These are phyloP conservation scores for Sporisorium scitamineum DNA, from an alignment of 1,284 basidiomycete species.

Conservation along the genomic window DNA sequence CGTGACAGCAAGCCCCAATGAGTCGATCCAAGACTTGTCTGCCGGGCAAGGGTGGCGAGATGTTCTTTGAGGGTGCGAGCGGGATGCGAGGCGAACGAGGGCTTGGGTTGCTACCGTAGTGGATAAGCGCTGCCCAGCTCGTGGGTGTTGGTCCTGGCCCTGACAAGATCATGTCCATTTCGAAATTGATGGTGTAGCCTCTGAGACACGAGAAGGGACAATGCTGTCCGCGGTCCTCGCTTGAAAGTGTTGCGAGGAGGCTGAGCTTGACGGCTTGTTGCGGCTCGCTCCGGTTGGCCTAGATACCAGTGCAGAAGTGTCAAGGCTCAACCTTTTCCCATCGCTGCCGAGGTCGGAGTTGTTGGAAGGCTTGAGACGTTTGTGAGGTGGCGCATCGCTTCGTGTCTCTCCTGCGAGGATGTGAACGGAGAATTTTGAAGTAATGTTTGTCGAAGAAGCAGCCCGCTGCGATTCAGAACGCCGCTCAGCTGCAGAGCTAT, in stretches of 20 bases:
- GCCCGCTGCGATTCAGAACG: not conserved
- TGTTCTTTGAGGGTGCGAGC: not conserved
- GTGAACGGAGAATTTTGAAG: conserved; percentile 3
- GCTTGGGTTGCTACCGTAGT: not conserved
- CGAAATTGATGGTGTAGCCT: conserved; percentile 1
- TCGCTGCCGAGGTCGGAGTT: not conserved
- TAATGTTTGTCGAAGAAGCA: not conserved
- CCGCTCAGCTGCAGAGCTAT: not conserved
- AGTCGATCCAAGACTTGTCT: conserved; percentile 17
- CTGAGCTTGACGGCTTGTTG: not conserved
- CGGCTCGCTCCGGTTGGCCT: not conserved
- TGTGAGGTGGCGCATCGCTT: not conserved
- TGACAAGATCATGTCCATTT: not conserved
- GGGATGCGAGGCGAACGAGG: not conserved
- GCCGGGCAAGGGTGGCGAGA: conserved; percentile 6
- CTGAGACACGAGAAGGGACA: not conserved
- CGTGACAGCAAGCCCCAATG: conserved; percentile 13
- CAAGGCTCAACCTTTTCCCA: not conserved
- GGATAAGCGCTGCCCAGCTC: conserved; percentile 5
- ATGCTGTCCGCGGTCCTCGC: not conserved
- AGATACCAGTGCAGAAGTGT: not conserved
- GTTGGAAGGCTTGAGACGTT: conserved; percentile 1
- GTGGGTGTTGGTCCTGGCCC: not conserved
- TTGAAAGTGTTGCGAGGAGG: not conserved
- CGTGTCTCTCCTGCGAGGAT: not conserved